Conservation (phyloP, 2,329 filamentous ascomycete species). For the Orbilia ellipsospora region DNA sequence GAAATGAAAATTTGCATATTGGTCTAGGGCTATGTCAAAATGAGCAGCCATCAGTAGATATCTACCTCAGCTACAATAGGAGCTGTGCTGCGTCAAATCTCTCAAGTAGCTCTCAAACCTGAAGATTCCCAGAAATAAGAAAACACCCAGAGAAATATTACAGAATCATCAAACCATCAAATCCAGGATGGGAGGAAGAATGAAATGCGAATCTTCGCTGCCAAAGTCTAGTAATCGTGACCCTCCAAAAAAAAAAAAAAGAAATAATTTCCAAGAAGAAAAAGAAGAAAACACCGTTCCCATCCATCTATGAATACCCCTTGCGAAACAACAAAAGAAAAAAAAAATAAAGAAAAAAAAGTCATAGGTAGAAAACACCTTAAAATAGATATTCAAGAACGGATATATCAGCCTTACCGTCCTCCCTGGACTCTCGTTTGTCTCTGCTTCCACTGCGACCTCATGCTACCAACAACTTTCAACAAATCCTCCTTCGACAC, state of each 20-base stretch:
- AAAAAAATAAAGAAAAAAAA: constrained; percentile 10
- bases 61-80: too few species aligned
- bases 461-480: constrained; percentile 75
- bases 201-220: constrained; percentile 15
- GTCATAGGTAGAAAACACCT: background rate
- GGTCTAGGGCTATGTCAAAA: too few species aligned
- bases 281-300: constrained; percentile 45
- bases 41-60: too few species aligned
- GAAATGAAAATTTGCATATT: too few species aligned
- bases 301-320: constrained; percentile 50
- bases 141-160: constrained; percentile 5
- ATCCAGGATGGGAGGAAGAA: constrained; percentile 7
- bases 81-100: too few species aligned
- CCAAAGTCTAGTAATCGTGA: constrained; percentile 10
- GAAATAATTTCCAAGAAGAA: background rate
- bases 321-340: constrained; percentile 6
- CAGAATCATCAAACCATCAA: constrained; percentile 9
- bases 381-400: background rate
- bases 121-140: background rate
- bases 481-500: constrained; percentile 86
- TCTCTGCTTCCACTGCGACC: constrained; percentile 77
- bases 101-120: background rate
- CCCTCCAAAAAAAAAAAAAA: background rate
- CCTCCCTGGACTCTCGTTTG: constrained; percentile 4
- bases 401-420: background rate